Evolutionary conservation across 2,329 filamentous ascomycete species (phyloP).

Genomic region (Penicillium sp.): DNA sequence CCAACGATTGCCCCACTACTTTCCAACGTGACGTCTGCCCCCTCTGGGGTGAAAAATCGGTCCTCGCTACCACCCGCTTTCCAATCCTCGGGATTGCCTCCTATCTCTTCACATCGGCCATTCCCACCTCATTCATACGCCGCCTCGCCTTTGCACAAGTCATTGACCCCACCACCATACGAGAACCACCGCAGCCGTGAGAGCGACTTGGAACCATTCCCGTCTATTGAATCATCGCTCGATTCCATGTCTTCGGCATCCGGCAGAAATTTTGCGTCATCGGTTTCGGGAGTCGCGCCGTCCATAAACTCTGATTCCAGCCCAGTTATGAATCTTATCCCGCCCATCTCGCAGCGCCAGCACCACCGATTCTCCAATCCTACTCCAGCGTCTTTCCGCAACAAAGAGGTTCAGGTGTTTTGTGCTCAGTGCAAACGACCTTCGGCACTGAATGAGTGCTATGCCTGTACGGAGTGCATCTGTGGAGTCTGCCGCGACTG

Average conservation of each 20-base stretch:
- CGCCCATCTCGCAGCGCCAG: conserved; percentile 34
- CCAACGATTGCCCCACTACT: conserved; percentile 40
- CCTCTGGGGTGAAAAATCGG: conserved; percentile 47
- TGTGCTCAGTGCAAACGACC: conserved; percentile 82
- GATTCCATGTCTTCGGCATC: conserved; percentile 49
- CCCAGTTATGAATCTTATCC: conserved; percentile 46
- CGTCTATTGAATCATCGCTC: conserved; percentile 79
- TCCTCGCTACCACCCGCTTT: conserved; percentile 62
- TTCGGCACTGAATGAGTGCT: conserved; percentile 76
- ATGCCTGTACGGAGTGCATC: conserved; percentile 94
- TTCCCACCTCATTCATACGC: conserved; percentile 61
- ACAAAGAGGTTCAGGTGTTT: conserved; percentile 72
- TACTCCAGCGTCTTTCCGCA: conserved; percentile 53
- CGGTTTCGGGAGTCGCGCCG: conserved; percentile 62
- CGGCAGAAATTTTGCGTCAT: conserved; percentile 70
- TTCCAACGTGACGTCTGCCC: conserved; percentile 37
- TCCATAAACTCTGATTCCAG: conserved; percentile 67
- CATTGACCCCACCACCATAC: conserved; percentile 77
- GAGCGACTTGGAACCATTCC: conserved; percentile 73
- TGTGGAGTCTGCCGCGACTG: conserved; percentile 88
- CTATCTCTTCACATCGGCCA: conserved; percentile 41
- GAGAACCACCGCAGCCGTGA: conserved; percentile 48
- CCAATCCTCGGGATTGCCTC: conserved; percentile 47
- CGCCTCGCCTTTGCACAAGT: conserved; percentile 85
- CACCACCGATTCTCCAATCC: conserved; percentile 44